A percentile compares a stretch with the other conserved stretches of the same genome.
Evolutionary conservation across 2,329 filamentous ascomycete genomes (phyloP).

Genomic region (Pyrenophora graminea): DNA sequence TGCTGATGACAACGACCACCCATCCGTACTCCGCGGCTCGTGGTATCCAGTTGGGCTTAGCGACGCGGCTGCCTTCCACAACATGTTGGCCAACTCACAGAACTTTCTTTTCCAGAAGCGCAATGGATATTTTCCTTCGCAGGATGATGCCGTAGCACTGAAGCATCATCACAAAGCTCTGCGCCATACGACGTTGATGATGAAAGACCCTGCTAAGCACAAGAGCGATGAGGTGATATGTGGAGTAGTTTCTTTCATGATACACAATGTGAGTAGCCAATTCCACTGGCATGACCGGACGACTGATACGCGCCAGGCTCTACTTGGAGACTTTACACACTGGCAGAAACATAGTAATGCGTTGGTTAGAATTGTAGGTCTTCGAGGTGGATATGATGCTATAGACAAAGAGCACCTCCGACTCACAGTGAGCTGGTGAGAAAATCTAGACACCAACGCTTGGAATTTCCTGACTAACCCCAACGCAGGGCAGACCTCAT

Average conservation of each 20-base stretch:
- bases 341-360: slow-evolving; percentile 33
- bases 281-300: not conserved
- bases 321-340: slow-evolving; percentile 27
- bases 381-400: slow-evolving; percentile 30
- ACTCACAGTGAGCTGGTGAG: slow-evolving; percentile 37
- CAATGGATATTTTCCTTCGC: slow-evolving; percentile 24
- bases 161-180: slow-evolving; percentile 30
- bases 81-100: slow-evolving; percentile 35
- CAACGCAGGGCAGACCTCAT: slow-evolving; percentile 32
- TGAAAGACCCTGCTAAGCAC: slow-evolving; percentile 29
- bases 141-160: slow-evolving; percentile 28
- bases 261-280: slow-evolving; percentile 28
- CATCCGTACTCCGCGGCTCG: slow-evolving; percentile 27
- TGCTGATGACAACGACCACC: slow-evolving; percentile 23
- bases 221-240: slow-evolving; percentile 28
- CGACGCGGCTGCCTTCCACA: slow-evolving; percentile 28
- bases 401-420: slow-evolving; percentile 31
- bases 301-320: slow-evolving; percentile 16
- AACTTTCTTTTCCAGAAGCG: slow-evolving; percentile 30
- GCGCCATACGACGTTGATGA: slow-evolving; percentile 19
- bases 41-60: slow-evolving; percentile 36
- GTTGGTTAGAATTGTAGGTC: slow-evolving; percentile 25
- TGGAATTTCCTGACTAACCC: slow-evolving; percentile 2
- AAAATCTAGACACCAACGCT: not conserved
- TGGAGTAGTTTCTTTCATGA: slow-evolving; percentile 30